Evolutionary conservation across 768 basidiomycete genomes (phyloP).

Genomic region (Tricholoma flavovirens): DNA sequence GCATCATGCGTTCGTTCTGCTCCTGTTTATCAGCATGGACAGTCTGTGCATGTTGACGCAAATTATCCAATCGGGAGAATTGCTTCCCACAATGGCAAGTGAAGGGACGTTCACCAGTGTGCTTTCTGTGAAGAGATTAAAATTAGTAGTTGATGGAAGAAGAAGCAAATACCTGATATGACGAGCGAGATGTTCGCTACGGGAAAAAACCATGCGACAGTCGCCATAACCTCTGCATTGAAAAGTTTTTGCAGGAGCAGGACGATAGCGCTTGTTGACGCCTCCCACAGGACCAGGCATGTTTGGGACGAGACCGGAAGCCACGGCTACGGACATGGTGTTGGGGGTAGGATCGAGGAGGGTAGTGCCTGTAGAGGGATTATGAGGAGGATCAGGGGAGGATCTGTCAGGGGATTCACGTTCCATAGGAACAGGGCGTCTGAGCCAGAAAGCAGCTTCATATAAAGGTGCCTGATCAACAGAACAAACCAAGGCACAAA

Average conservation of each 20-base stretch:
- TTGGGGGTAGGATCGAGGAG: not conserved
- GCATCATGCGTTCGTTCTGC: slow-evolving; percentile 88
- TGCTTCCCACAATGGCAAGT: slow-evolving; percentile 93
- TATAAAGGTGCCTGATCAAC: slow-evolving; percentile 24
- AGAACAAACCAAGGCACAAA: slow-evolving; percentile 5
- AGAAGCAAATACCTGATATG: slow-evolving; percentile 79
- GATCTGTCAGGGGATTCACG: slow-evolving; percentile 27
- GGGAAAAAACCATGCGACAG: slow-evolving; percentile 93
- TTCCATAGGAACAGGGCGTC: slow-evolving; percentile 19
- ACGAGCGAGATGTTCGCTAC: slow-evolving; percentile 92
- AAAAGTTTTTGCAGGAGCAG: slow-evolving; percentile 89
- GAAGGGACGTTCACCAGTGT: slow-evolving; percentile 96
- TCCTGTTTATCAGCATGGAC: slow-evolving; percentile 94
- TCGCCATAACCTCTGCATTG: slow-evolving; percentile 93
- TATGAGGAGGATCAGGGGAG: slow-evolving; percentile 19
- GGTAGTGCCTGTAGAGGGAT: no score
- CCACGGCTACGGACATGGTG: slow-evolving; percentile 23
- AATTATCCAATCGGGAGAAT: slow-evolving; percentile 93
- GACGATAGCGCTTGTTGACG: slow-evolving; percentile 62
- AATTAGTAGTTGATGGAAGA: no score
- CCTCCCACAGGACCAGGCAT: slow-evolving; percentile 20
- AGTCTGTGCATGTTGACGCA: slow-evolving; percentile 95
- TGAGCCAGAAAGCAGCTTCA: slow-evolving; percentile 9
- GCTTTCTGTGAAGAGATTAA: slow-evolving; percentile 60
- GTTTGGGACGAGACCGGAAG: slow-evolving; percentile 12